Evolutionary conservation across 2,329 filamentous ascomycete genomes (phyloP).

Genomic region (Monosporascus sp.): DNA sequence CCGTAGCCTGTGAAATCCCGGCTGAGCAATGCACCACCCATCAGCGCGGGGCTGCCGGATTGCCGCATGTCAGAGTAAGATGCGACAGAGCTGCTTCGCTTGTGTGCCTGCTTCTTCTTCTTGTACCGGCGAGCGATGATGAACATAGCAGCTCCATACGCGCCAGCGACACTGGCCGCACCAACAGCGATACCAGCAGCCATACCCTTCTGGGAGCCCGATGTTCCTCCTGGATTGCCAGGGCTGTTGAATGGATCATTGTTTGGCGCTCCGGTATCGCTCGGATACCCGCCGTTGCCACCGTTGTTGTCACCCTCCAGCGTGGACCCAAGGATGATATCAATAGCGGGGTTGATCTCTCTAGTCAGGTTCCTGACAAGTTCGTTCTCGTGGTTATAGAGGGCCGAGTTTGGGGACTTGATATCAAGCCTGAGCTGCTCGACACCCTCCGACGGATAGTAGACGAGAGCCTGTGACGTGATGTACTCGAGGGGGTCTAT

Average conservation of each 20-base stretch:
- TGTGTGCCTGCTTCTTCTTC: slow-evolving; percentile 73
- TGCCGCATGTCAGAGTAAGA: slow-evolving; percentile 52
- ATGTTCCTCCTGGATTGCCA: slow-evolving; percentile 35
- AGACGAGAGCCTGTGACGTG: slow-evolving; percentile 72
- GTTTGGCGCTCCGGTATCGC: slow-evolving; percentile 20
- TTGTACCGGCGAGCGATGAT: slow-evolving; percentile 86
- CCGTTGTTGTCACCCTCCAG: slow-evolving; percentile 36
- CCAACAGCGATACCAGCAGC: slow-evolving; percentile 69
- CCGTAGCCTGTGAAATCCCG: slow-evolving; percentile 52
- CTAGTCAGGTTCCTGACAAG: slow-evolving; percentile 69
- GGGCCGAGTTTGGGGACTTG: slow-evolving; percentile 61
- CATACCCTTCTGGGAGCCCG: slow-evolving; percentile 56
- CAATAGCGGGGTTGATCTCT: slow-evolving; percentile 80
- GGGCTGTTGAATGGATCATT: slow-evolving; percentile 38
- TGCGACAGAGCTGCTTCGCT: slow-evolving; percentile 69
- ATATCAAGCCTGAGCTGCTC: slow-evolving; percentile 64
- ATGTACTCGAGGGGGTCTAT: slow-evolving; percentile 65
- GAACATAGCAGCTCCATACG: slow-evolving; percentile 95
- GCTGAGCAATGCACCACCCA: slow-evolving; percentile 63
- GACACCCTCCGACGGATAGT: slow-evolving; percentile 68
- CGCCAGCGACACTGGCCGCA: slow-evolving; percentile 69
- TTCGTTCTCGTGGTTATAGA: slow-evolving; percentile 66
- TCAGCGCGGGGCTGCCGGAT: slow-evolving; percentile 53
- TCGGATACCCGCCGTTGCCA: slow-evolving; percentile 31
- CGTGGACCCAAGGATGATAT: slow-evolving; percentile 47